phyloP scores from a whole-genome alignment of 2,329 filamentous ascomycete species.

The Zymoseptoria brevis region DNA sequence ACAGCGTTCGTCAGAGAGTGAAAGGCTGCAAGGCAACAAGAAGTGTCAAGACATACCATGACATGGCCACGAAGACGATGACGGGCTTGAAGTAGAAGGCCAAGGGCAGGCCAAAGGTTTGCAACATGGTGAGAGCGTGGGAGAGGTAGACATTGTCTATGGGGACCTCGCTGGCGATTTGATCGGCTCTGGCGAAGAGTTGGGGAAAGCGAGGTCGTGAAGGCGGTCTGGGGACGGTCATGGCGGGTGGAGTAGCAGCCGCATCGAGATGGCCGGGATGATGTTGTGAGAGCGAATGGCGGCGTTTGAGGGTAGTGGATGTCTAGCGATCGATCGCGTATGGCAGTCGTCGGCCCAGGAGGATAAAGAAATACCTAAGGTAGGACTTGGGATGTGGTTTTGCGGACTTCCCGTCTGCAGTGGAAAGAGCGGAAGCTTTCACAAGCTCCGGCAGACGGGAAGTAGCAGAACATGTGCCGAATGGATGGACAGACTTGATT shows the following conservation, averaged over 20 bases:
- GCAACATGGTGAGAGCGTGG: constrained; percentile 7
- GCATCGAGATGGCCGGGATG: not conserved
- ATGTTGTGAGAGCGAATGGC: not conserved
- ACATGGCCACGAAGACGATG: constrained; percentile 16
- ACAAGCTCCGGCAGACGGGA: no score
- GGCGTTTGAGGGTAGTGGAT: not conserved
- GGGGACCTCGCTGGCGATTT: constrained; percentile 3
- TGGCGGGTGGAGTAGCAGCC: not conserved
- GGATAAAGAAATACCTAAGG: no score
- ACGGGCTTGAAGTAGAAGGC: constrained; percentile 19
- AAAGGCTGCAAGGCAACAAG: not conserved
- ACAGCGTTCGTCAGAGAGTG: not conserved
- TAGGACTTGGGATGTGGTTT: not conserved
- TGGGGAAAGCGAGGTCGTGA: constrained; percentile 3
- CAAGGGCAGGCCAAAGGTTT: constrained; percentile 11
- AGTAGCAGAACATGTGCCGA: no score
- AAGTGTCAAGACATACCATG: constrained; percentile 10
- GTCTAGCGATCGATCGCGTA: not conserved
- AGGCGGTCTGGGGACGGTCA: constrained; percentile 1
- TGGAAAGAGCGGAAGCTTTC: not conserved
- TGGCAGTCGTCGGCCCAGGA: not conserved
- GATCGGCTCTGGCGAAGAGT: constrained; percentile 7
- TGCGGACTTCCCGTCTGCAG: not conserved
- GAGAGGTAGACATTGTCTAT: constrained; percentile 8
- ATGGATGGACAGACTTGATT: no score